Evolutionary conservation across 164 flowering plant genomes (phyloP).

Genomic region (Paratinospora sagittata): DNA sequence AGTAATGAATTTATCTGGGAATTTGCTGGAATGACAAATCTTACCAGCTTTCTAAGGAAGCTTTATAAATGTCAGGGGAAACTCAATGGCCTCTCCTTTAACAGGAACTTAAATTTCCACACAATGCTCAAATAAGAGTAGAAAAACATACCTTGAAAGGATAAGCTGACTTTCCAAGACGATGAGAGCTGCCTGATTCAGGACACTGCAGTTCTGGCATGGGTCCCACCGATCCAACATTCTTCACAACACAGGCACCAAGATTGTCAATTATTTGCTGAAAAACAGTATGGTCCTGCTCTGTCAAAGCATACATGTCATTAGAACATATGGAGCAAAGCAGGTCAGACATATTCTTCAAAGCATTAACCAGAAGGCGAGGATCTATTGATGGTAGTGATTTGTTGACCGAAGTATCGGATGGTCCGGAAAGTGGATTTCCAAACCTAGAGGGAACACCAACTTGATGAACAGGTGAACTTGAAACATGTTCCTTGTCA

Average conservation of each 20-base stretch:
- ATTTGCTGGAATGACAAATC: no score
- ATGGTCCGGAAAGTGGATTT: constrained; percentile 6
- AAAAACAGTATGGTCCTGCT: constrained; percentile 36
- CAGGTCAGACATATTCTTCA: constrained; percentile 50
- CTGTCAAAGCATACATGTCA: constrained; percentile 28
- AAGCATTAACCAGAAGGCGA: constrained; percentile 29
- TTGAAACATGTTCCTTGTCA: not conserved
- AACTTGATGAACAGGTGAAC: not conserved
- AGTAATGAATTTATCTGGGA: no score
- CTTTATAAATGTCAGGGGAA: no score
- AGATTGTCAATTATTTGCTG: constrained; percentile 41
- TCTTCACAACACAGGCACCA: constrained; percentile 24
- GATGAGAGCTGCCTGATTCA: constrained; percentile 15
- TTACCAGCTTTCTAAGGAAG: no score
- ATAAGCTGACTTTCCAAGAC: constrained; percentile 6
- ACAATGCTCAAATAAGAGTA: not conserved
- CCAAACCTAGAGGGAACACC: constrained; percentile 1
- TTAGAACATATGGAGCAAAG: constrained; percentile 32
- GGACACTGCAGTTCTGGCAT: constrained; percentile 13
- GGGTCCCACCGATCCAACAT: constrained; percentile 8
- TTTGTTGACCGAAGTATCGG: constrained; percentile 7
- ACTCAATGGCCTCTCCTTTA: not conserved
- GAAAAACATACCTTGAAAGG: constrained; percentile 23
- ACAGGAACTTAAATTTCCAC: not conserved
- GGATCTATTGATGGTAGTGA: constrained; percentile 26